These are phyloP conservation scores for Rhodotorula glutinis DNA, from an alignment of 1,284 basidiomycete genomes.

Conservation along the genomic window DNA sequence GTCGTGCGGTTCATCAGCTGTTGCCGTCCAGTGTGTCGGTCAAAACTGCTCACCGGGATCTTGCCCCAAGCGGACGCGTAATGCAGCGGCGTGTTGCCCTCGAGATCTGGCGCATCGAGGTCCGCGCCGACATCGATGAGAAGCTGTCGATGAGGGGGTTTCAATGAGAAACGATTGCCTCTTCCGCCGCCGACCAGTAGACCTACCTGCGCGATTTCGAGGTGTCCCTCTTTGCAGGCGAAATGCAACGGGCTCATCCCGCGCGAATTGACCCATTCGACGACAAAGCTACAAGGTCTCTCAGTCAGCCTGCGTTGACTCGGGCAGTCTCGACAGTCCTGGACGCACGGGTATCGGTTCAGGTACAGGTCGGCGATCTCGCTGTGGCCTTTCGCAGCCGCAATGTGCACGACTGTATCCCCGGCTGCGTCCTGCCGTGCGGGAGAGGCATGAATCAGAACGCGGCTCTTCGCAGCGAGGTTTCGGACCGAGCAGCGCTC, in stretches of 20 bases:
- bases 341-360: background rate
- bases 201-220: constrained; percentile 72
- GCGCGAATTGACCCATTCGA: constrained; percentile 83
- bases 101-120: constrained; percentile 77
- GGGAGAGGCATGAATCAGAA: too few relatives aligned
- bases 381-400: constrained; percentile 22
- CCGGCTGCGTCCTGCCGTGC: constrained; percentile 36
- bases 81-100: constrained; percentile 88
- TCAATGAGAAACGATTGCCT: background rate
- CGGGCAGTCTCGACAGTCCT: constrained; percentile 32
- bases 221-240: constrained; percentile 81
- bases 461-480: too few relatives aligned
- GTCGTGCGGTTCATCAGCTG: constrained; percentile 27
- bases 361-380: constrained; percentile 23
- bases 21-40: too few relatives aligned
- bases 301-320: constrained; percentile 45
- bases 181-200: too few relatives aligned
- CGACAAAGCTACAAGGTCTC: constrained; percentile 58
- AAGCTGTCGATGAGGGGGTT: constrained; percentile 59
- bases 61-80: constrained; percentile 85
- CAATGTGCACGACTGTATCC: constrained; percentile 33
- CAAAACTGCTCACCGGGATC: constrained; percentile 57
- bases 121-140: constrained; percentile 84
- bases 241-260: constrained; percentile 87
- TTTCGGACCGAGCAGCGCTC: constrained; percentile 46